Percentiles rank a stretch among this genome's conserved stretches.
Conservation (phyloP, 192 early-diverging fungal species). For the Coemansia sp. region DNA sequence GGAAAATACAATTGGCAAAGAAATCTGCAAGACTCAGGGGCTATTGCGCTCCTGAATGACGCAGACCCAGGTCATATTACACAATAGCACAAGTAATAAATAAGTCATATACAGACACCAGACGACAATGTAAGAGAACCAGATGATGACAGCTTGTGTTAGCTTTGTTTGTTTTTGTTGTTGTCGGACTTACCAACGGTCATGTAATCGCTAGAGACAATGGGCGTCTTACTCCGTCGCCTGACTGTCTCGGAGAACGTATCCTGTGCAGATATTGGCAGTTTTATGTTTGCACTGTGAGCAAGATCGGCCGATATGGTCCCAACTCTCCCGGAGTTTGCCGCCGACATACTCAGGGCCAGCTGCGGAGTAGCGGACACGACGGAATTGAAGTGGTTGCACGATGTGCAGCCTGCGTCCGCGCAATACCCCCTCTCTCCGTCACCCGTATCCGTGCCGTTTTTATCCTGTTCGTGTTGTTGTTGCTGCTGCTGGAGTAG, state of each 20-base stretch:
- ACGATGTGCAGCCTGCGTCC: slow-evolving; percentile 22
- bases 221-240: slow-evolving; percentile 16
- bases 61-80: background rate
- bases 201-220: slow-evolving; percentile 24
- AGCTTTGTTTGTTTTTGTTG: no score
- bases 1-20: background rate
- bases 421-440: slow-evolving; percentile 9
- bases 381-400: slow-evolving; percentile 39
- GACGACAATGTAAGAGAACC: no score
- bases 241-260: slow-evolving; percentile 35
- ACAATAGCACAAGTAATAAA: background rate
- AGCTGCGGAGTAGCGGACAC: slow-evolving; percentile 52
- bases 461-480: background rate
- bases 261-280: slow-evolving; percentile 52
- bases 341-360: slow-evolving; percentile 50
- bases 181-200: slow-evolving; percentile 37
- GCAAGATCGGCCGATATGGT: slow-evolving; percentile 37
- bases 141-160: no score
- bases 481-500: background rate
- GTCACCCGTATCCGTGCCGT: slow-evolving; percentile 4
- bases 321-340: slow-evolving; percentile 47
- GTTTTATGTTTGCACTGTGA: slow-evolving; percentile 49
- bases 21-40: no score
- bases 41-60: background rate
- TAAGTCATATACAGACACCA: no score